Percentiles rank a stretch among this genome's conserved stretches.
These are phyloP conservation scores for Cystobasidium ongulense DNA, from an alignment of 768 basidiomycete genomes.

Conservation along the genomic window DNA sequence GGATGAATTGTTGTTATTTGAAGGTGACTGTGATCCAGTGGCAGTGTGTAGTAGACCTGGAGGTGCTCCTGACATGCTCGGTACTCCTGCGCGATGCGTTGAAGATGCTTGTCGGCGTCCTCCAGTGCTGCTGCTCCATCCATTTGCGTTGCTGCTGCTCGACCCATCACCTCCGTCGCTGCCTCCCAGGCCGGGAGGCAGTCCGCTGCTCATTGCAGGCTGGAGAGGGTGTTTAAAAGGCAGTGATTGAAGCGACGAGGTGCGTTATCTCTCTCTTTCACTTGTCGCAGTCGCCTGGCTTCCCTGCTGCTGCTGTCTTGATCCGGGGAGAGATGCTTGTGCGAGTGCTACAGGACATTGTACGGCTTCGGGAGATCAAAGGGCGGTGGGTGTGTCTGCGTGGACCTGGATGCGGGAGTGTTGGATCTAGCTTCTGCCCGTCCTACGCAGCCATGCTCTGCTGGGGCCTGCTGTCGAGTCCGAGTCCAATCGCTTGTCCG, in stretches of 20 bases:
- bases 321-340: constrained; percentile 6
- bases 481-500: too few species aligned
- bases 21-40: constrained; percentile 7
- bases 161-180: neutral
- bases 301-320: constrained; percentile 6
- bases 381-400: too few species aligned
- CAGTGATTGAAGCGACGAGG: neutral
- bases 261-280: neutral
- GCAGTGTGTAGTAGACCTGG: neutral
- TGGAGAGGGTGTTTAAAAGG: neutral
- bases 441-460: too few species aligned
- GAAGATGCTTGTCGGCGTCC: neutral
- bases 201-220: constrained; percentile 3
- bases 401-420: too few species aligned
- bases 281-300: neutral
- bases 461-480: too few species aligned
- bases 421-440: too few species aligned
- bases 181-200: constrained; percentile 12
- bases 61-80: neutral
- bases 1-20: neutral
- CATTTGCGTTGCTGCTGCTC: neutral
- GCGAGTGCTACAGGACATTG: constrained; percentile 1
- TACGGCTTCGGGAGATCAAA: neutral
- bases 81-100: neutral
- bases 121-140: constrained; percentile 1